A percentile compares a stretch with the other conserved stretches of the same genome.
Conservation (phyloP, 2,329 filamentous ascomycete species). For the Aspergillus proliferans region DNA sequence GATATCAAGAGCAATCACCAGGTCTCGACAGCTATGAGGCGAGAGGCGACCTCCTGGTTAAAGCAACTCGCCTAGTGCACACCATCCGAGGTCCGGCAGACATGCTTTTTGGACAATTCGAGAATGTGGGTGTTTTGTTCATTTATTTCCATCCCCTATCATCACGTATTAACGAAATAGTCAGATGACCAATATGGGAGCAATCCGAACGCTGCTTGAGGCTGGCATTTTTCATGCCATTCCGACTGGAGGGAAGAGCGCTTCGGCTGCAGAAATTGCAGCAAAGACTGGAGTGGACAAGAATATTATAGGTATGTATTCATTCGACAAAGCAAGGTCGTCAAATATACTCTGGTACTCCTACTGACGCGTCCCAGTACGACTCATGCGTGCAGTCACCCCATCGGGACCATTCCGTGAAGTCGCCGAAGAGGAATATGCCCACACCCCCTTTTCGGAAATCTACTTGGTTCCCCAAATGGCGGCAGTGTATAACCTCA, state of each 20-base stretch:
- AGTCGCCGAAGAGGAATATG: conserved; percentile 12
- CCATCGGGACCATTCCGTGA: conserved; percentile 14
- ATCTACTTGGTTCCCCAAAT: conserved; percentile 11
- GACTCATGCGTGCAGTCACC: conserved; percentile 15
- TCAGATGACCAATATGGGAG: conserved; percentile 14
- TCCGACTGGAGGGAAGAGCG: conserved; percentile 11
- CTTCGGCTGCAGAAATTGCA: conserved; percentile 7
- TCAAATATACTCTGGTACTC: no score
- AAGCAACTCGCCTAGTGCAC: conserved; percentile 8
- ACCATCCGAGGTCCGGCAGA: conserved; percentile 16
- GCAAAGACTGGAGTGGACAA: conserved; percentile 8
- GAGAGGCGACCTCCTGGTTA: conserved; percentile 2
- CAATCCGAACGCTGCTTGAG: conserved; percentile 14
- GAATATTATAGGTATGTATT: conserved; percentile 2
- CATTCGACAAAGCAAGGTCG: background rate
- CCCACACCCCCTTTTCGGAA: conserved; percentile 15
- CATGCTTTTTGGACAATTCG: conserved; percentile 14
- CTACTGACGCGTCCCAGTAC: conserved; percentile 6
- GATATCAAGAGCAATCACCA: background rate
- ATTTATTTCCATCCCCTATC: background rate
- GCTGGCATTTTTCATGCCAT: conserved; percentile 16
- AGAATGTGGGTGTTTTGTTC: conserved; percentile 6
- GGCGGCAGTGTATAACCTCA: conserved; percentile 7
- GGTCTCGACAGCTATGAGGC: background rate
- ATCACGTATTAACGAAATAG: background rate